Evolutionary conservation across 768 basidiomycete species (phyloP).

Genomic region (Strobilomyces echinocephalus): DNA sequence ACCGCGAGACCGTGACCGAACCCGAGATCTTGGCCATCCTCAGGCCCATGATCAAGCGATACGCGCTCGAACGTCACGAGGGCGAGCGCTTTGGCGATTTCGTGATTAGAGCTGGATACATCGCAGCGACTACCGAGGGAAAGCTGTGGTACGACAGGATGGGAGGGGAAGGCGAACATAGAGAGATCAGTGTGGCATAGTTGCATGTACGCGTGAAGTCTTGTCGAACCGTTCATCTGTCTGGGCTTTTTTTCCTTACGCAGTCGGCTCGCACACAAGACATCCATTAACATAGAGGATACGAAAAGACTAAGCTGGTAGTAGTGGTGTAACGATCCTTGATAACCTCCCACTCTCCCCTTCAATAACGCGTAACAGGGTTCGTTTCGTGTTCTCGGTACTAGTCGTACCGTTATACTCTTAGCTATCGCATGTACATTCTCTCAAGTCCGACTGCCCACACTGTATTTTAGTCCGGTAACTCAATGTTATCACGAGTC

Average conservation of each 20-base stretch:
- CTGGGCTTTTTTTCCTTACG: conserved; percentile 94
- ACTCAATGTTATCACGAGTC: too few species aligned
- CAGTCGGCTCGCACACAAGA: conserved; percentile 75
- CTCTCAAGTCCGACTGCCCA: too few species aligned
- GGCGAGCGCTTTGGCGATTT: conserved; percentile 97
- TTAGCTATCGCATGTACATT: too few species aligned
- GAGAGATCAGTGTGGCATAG: conserved; percentile 27
- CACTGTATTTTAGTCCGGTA: too few species aligned
- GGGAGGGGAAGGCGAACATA: conserved; percentile 69
- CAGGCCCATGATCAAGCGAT: conserved; percentile 89
- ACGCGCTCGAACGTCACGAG: conserved; percentile 78
- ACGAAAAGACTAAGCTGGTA: too few species aligned
- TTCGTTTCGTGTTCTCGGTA: too few species aligned
- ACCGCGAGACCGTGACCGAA: conserved; percentile 85
- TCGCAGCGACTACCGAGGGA: conserved; percentile 78
- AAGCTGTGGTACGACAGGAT: conserved; percentile 82
- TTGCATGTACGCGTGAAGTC: background rate
- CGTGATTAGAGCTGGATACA: conserved; percentile 87
- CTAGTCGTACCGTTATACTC: too few species aligned
- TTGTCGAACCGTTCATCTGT: conserved; percentile 90
- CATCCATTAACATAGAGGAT: too few species aligned
- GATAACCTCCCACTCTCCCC: conserved; percentile 57
- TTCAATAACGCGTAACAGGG: too few species aligned
- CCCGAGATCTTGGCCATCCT: conserved; percentile 89
- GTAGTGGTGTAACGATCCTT: conserved; percentile 94